Evolutionary conservation across 2,329 filamentous ascomycete species (phyloP), one percentile per base, ranked within the genome.

Genomic region (Fusarium beomiforme): DNA sequence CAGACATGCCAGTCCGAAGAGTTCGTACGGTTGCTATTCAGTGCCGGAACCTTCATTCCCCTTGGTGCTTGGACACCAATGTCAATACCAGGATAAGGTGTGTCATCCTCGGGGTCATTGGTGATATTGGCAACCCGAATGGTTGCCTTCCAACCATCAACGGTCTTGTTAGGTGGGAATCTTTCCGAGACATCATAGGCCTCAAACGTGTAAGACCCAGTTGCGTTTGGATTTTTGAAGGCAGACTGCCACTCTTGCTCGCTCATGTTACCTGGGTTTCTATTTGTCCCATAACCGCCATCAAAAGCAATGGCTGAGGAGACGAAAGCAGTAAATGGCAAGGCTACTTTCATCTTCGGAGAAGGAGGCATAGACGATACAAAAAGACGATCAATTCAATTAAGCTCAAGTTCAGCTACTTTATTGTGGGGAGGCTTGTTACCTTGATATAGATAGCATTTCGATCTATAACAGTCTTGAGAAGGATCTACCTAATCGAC

Each of bases 101-200:
- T n/a, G 23, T 54, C 46, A 7, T 23, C 37, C 17, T 41, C 49
- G n/a, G 64, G 47, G n/a, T 68, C 64, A 8, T 57, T 43, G 9
- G 64, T 57, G 19, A 68, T 51, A 16, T 68, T 68, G n/a, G 64
- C 64, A 36, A 68, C 64, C 14, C 37, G 56, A 34, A 68, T 68
- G 13, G 63, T 63, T 21, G 64, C 57, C 19, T 34, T 37, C 57
- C 64, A 63, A 23, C 49, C 57, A 36, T 34, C 34, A 24, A 67
- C 37, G 16, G 43, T 56, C 24, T 67, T 37, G 13, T 57, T 63
- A 8, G 64, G 64, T 16, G 64, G 64, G 39, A 50, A 68, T 6
- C 17, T 23, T 16, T 51, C 64, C 8, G 57, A 68, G n/a, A 51
- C 49, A 26, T 68, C 34, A 26, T 67, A 68, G 31, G 42, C 64